Evolutionary conservation across 805 yeast species (phyloP).

Genomic region (Priceomyces carsonii): DNA sequence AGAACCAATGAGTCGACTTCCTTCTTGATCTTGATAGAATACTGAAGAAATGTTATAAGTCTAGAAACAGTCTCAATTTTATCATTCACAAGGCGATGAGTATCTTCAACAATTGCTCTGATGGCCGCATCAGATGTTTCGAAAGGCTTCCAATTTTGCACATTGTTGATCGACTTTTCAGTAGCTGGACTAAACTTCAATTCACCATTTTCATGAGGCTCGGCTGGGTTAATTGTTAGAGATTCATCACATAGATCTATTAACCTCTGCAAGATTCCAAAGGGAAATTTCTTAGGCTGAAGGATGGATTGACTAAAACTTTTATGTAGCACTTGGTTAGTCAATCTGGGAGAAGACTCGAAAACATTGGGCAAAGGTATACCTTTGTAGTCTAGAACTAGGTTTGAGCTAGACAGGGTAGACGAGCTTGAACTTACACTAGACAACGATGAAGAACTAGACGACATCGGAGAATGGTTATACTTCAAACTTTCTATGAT

Average conservation of each 20-base stretch:
- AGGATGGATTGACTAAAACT: conserved; percentile 33
- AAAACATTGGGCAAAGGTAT: conserved; percentile 43
- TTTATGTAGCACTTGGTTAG: conserved; percentile 17
- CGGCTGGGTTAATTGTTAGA: conserved; percentile 60
- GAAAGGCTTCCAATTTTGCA: conserved; percentile 47
- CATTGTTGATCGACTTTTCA: conserved; percentile 50
- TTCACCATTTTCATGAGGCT: conserved; percentile 32
- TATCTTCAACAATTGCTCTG: conserved; percentile 61
- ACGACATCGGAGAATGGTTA: conserved; percentile 9
- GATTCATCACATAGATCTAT: conserved; percentile 75
- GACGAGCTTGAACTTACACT: conserved; percentile 18
- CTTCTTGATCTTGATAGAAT: conserved; percentile 70
- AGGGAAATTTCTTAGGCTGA: conserved; percentile 56
- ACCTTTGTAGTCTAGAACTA: conserved; percentile 56
- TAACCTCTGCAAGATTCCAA: conserved; percentile 57
- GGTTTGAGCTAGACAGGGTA: conserved; percentile 15
- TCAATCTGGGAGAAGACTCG: conserved; percentile 18
- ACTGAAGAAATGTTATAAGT: conserved; percentile 70
- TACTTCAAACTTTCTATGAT: conserved; percentile 40
- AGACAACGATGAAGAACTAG: conserved; percentile 12
- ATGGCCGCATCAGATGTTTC: conserved; percentile 67
- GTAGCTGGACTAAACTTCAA: conserved; percentile 59
- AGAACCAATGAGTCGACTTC: conserved; percentile 77
- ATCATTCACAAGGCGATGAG: conserved; percentile 56
- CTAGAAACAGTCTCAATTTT: conserved; percentile 73